Conservation (phyloP, 176 grass and related monocot species). For the Hordeum marinum region DNA sequence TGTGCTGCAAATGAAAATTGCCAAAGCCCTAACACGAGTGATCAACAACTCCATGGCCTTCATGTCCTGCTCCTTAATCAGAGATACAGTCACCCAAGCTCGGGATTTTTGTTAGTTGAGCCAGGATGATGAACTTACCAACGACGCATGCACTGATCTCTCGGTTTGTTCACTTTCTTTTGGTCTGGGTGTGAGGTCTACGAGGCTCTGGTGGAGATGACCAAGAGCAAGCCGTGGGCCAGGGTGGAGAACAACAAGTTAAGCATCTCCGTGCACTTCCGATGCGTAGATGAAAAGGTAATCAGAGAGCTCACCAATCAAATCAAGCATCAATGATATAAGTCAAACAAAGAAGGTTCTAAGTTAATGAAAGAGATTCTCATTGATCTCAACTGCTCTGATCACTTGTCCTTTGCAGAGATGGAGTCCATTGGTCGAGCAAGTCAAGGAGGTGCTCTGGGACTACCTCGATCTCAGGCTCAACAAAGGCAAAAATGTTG, state of each 20-base stretch:
- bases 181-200: conserved; percentile 27
- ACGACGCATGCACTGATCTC: background rate
- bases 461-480: conserved; percentile 72
- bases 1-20: too few relatives aligned
- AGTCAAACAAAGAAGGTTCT: conserved; percentile 27
- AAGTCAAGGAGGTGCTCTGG: conserved; percentile 69
- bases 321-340: background rate
- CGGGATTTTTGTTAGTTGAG: conserved; percentile 13
- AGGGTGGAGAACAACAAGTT: conserved; percentile 19
- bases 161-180: background rate
- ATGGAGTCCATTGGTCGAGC: conserved; percentile 60
- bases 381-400: conserved; percentile 1
- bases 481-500: conserved; percentile 74
- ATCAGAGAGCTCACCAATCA: background rate
- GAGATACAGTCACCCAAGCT: too few relatives aligned
- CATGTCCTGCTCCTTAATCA: too few relatives aligned
- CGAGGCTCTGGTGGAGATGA: conserved; percentile 51
- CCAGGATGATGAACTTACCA: conserved; percentile 22
- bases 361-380: background rate
- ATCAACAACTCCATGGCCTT: too few relatives aligned
- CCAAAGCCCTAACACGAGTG: too few relatives aligned
- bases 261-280: conserved; percentile 90
- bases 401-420: conserved; percentile 30
- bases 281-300: conserved; percentile 93
- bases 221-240: conserved; percentile 53